Conservation (phyloP, 768 basidiomycete genomes). For the Filobasidium floriforme region DNA sequence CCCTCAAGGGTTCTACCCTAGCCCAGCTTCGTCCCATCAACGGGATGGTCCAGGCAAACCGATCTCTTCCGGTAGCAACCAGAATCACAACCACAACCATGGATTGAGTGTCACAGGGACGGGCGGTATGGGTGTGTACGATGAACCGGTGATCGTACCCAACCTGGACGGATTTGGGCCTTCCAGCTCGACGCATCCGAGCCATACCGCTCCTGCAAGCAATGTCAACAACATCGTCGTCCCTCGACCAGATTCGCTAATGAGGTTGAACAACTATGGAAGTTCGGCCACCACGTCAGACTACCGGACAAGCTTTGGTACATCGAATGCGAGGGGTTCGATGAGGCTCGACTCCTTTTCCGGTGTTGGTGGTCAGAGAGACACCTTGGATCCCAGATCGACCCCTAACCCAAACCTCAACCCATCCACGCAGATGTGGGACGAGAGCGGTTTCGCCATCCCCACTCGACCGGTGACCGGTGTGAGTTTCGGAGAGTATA, state of each 20-base stretch:
- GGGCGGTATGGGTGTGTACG: too few relatives aligned
- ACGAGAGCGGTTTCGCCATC: neutral
- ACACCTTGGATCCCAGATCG: neutral
- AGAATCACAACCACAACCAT: too few relatives aligned
- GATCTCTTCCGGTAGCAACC: too few relatives aligned
- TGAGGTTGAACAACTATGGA: neutral
- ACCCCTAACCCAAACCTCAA: neutral
- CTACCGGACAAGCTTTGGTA: constrained; percentile 1
- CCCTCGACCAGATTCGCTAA: neutral
- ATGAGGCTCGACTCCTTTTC: neutral
- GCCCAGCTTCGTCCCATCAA: neutral
- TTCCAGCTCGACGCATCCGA: too few relatives aligned
- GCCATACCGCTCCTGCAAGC: too few relatives aligned
- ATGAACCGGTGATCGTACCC: too few relatives aligned
- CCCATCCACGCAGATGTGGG: constrained; percentile 1
- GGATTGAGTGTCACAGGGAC: too few relatives aligned
- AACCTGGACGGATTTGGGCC: too few relatives aligned
- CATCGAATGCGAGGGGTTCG: neutral
- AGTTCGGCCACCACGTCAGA: neutral
- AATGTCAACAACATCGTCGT: too few relatives aligned
- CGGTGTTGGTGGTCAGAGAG: too few relatives aligned
- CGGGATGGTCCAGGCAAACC: too few relatives aligned
- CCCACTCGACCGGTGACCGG: neutral
- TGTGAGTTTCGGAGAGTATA: neutral
- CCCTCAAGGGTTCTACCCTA: neutral